Conservation (phyloP, 23 red algal genomes). For the Rhodosorus marinus region DNA sequence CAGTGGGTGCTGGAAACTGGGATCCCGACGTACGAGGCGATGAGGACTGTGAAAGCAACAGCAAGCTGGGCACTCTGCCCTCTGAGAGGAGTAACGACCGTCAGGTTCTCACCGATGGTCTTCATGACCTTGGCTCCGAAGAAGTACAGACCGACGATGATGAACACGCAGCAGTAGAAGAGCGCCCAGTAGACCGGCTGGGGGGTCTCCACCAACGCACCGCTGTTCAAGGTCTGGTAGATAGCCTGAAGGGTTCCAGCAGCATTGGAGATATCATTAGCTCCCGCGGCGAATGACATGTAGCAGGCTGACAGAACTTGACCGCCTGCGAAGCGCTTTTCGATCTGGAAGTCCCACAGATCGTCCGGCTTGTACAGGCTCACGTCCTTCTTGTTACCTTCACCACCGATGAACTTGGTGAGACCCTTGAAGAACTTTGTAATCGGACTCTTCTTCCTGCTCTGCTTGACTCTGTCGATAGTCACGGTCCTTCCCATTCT, state of each 20-base stretch:
- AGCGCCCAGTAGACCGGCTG: background rate
- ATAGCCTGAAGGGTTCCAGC: background rate
- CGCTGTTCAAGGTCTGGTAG: background rate
- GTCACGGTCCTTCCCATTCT: background rate
- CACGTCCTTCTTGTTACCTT: too few relatives aligned
- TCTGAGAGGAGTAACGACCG: background rate
- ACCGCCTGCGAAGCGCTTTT: background rate
- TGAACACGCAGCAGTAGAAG: background rate
- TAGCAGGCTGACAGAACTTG: background rate
- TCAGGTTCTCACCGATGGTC: background rate
- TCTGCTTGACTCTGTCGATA: background rate
- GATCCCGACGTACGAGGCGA: slow-evolving; percentile 51
- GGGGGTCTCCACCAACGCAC: background rate
- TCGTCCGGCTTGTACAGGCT: background rate
- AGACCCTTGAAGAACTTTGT: background rate
- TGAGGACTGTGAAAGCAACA: slow-evolving; percentile 2
- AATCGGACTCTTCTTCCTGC: background rate
- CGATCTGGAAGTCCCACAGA: background rate
- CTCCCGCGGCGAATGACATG: background rate
- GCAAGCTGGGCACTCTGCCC: background rate
- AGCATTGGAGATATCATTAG: background rate
- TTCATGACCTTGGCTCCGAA: background rate
- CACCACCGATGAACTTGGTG: background rate
- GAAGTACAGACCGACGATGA: background rate
- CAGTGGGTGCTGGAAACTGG: slow-evolving; percentile 83